Evolutionary conservation across 1,139 yeast genomes (phyloP).

Genomic region (Candida mesenterica): DNA sequence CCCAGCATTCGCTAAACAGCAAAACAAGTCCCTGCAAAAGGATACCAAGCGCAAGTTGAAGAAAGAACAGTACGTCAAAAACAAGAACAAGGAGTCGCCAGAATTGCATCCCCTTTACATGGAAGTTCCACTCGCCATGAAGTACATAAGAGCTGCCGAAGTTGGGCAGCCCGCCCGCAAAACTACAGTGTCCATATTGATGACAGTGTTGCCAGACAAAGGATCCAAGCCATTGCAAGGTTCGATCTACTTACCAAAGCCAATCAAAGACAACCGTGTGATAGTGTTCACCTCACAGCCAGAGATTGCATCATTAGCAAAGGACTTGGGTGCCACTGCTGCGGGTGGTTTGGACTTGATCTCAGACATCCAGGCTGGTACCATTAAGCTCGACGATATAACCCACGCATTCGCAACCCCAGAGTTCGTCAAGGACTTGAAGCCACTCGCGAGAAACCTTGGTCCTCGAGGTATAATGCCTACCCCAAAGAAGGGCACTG

Average conservation of each 20-base stretch:
- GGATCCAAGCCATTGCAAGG: constrained; percentile 80
- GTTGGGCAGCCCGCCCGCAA: constrained; percentile 75
- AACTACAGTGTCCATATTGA: constrained; percentile 65
- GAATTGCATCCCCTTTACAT: constrained; percentile 60
- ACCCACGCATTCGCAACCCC: constrained; percentile 87
- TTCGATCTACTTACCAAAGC: constrained; percentile 71
- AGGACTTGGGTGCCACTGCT: constrained; percentile 53
- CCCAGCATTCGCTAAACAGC: constrained; percentile 9
- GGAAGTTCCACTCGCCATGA: constrained; percentile 70
- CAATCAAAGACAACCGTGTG: constrained; percentile 62
- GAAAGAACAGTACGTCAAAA: constrained; percentile 34
- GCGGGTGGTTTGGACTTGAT: constrained; percentile 77
- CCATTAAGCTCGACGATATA: constrained; percentile 50
- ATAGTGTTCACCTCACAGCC: constrained; percentile 66
- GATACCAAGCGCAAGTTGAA: constrained; percentile 24
- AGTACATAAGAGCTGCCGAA: constrained; percentile 83
- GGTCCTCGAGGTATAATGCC: constrained; percentile 96
- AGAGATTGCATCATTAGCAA: constrained; percentile 52
- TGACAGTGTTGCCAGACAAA: constrained; percentile 70
- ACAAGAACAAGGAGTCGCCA: constrained; percentile 48
- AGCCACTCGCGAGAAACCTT: constrained; percentile 67
- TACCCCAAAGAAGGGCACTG: constrained; percentile 80
- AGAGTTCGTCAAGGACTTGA: constrained; percentile 63
- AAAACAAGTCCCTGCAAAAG: constrained; percentile 10
- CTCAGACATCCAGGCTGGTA: constrained; percentile 58